phyloP scores from a whole-genome alignment of 2,329 filamentous ascomycete genomes.

The Colletotrichum ledebouriae region DNA sequence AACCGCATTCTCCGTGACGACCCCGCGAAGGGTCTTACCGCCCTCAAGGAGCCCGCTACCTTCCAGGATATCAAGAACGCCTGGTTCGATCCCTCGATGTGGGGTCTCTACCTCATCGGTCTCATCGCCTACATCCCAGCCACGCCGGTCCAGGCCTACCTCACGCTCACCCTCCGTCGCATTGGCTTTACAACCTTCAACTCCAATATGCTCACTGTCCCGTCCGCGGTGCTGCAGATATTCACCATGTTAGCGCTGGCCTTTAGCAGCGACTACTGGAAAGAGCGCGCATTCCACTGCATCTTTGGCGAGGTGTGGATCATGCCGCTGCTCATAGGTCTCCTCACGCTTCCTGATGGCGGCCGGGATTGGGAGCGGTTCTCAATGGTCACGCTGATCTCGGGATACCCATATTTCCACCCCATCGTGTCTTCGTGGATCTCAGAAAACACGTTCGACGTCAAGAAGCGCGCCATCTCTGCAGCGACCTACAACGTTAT shows the following conservation, averaged over 20 bases:
- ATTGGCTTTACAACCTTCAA: slow-evolving; percentile 58
- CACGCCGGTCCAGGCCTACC: slow-evolving; percentile 46
- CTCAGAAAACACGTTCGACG: slow-evolving; percentile 63
- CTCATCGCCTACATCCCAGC: slow-evolving; percentile 55
- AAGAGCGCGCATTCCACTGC: slow-evolving; percentile 62
- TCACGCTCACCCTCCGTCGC: slow-evolving; percentile 47
- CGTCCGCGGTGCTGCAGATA: slow-evolving; percentile 66
- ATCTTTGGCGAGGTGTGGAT: slow-evolving; percentile 66
- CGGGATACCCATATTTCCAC: slow-evolving; percentile 71
- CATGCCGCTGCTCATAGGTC: slow-evolving; percentile 65
- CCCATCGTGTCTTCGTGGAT: slow-evolving; percentile 66
- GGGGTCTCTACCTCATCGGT: slow-evolving; percentile 64
- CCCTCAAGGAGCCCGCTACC: slow-evolving; percentile 58
- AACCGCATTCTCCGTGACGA: slow-evolving; percentile 69
- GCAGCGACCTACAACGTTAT: slow-evolving; percentile 66
- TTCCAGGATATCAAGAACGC: slow-evolving; percentile 58
- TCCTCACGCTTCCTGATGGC: slow-evolving; percentile 56
- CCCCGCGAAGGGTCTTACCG: slow-evolving; percentile 64
- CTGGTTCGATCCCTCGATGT: slow-evolving; percentile 61
- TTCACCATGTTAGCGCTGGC: slow-evolving; percentile 64
- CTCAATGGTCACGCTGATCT: slow-evolving; percentile 64
- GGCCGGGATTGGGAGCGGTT: slow-evolving; percentile 66
- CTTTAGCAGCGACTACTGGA: slow-evolving; percentile 62
- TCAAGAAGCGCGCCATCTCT: slow-evolving; percentile 63
- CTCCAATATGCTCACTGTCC: slow-evolving; percentile 55